Evolutionary conservation across 192 early-diverging fungal species (phyloP).

Genomic region (Paraglomus brasilianum): DNA sequence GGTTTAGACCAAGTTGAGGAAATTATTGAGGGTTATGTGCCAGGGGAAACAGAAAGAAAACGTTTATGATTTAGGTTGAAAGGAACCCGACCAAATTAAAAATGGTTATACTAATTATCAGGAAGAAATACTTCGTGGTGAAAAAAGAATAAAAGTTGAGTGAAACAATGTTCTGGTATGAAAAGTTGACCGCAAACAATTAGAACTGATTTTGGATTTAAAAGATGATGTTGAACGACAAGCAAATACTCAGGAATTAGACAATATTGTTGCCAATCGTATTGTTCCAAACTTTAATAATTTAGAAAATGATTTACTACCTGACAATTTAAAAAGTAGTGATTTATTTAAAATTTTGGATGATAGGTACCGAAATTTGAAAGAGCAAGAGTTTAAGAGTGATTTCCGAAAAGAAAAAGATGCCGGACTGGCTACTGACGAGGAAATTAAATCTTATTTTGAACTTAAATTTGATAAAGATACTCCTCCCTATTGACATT

Average conservation of each 20-base stretch:
- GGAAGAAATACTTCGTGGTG: neutral
- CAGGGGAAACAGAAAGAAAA: slow-evolving; percentile 5
- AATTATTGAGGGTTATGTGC: no score
- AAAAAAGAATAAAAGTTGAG: neutral
- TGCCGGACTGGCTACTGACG: no score
- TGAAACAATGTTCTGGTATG: neutral
- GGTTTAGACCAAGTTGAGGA: neutral
- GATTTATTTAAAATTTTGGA: neutral
- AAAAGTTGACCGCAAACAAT: neutral
- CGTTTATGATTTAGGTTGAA: slow-evolving; percentile 3
- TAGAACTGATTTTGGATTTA: neutral
- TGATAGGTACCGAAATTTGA: neutral
- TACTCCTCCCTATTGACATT: no score
- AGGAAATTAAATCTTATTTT: no score
- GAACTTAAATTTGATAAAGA: no score
- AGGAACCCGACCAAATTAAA: neutral
- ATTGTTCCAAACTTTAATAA: neutral
- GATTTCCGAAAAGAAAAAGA: neutral
- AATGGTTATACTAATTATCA: neutral
- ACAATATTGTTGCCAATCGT: neutral
- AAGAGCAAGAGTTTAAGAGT: neutral
- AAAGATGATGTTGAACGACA: neutral
- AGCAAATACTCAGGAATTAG: neutral
- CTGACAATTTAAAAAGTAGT: neutral
- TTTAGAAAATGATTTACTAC: neutral